Percentiles rank a stretch among this genome's conserved stretches.
Evolutionary conservation across 2,329 filamentous ascomycete species (phyloP).

Genomic region (Colletotrichum sp.): DNA sequence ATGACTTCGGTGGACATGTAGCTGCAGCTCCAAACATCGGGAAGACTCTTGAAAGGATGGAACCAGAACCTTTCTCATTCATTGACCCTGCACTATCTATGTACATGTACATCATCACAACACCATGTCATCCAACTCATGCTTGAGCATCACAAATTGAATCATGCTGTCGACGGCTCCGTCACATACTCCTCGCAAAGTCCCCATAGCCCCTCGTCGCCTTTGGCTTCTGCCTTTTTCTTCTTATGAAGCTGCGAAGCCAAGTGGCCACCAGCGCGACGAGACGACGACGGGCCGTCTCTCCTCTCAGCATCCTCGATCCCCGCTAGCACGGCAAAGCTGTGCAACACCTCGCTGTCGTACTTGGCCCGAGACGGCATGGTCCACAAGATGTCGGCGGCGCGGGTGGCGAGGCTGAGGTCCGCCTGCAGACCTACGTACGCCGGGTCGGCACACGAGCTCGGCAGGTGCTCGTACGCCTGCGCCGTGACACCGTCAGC

Average conservation of each 20-base stretch:
- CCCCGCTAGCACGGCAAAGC: not conserved
- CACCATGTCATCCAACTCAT: not conserved
- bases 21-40: not conserved
- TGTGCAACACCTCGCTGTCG: not conserved
- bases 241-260: not conserved
- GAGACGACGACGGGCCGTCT: not conserved
- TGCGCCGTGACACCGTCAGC: not conserved
- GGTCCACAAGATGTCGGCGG: not conserved
- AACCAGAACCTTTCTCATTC: not conserved
- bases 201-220: not conserved
- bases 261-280: not conserved
- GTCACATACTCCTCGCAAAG: not conserved
- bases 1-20: not conserved
- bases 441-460: not conserved
- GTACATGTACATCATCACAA: not conserved
- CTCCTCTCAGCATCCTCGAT: not conserved
- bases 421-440: not conserved
- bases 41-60: not conserved
- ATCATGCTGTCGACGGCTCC: not conserved
- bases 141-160: not conserved
- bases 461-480: not conserved
- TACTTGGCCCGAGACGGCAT: not conserved
- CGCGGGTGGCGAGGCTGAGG: not conserved
- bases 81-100: not conserved
- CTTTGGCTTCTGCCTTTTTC: not conserved